Percentiles rank a stretch among this genome's conserved stretches.
phyloP scores from a whole-genome alignment of 495 filamentous ascomycete genomes.

The Penicillium arizonense region DNA sequence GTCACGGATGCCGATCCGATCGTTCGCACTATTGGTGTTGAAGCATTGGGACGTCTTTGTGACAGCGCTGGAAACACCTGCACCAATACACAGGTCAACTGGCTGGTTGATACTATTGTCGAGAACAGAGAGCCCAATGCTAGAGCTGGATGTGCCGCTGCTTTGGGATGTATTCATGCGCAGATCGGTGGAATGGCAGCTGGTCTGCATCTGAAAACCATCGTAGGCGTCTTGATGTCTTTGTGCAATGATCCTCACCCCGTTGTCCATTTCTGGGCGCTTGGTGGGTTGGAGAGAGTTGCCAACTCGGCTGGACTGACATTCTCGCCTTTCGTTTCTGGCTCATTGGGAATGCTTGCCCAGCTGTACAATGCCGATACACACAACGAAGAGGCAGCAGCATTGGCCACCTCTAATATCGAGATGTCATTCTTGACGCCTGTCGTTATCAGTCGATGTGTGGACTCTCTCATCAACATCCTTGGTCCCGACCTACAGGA shows the following conservation, averaged over 20 bases:
- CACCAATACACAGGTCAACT: constrained; percentile 85
- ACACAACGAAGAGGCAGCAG: constrained; percentile 80
- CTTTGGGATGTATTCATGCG: constrained; percentile 88
- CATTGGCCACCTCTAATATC: constrained; percentile 79
- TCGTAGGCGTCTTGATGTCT: constrained; percentile 92
- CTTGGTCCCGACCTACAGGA: constrained; percentile 95
- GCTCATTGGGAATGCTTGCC: constrained; percentile 86
- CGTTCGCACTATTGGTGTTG: constrained; percentile 80
- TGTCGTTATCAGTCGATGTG: constrained; percentile 78
- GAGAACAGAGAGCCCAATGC: constrained; percentile 89
- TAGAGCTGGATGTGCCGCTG: constrained; percentile 90
- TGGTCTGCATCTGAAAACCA: constrained; percentile 94
- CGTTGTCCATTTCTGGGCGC: constrained; percentile 91
- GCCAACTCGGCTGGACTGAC: constrained; percentile 91
- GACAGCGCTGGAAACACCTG: constrained; percentile 84
- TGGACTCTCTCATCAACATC: constrained; percentile 95
- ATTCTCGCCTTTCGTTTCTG: constrained; percentile 85
- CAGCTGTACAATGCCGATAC: constrained; percentile 89
- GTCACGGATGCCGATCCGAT: constrained; percentile 80
- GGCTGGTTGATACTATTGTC: constrained; percentile 90
- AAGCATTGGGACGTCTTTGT: constrained; percentile 87
- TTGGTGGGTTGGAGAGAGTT: constrained; percentile 83
- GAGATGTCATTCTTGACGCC: constrained; percentile 80
- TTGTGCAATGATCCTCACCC: constrained; percentile 95
- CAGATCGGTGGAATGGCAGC: constrained; percentile 98